Percentiles rank a stretch among this genome's conserved stretches.
Evolutionary conservation across 2,329 filamentous ascomycete species (phyloP).

Genomic region (Didymella arachidicola): DNA sequence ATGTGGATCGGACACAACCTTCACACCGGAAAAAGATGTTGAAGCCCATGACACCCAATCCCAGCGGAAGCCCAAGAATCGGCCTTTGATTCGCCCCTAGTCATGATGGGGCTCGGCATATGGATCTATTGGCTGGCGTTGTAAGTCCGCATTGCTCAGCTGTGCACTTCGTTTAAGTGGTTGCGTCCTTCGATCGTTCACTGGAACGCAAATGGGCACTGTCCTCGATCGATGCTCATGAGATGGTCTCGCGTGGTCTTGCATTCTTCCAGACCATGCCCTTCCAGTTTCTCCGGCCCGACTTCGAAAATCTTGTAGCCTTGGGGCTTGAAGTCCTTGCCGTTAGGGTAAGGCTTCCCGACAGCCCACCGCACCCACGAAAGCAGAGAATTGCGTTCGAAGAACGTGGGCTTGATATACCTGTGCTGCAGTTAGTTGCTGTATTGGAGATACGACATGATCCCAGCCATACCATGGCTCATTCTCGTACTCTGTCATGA

Average conservation of each 20-base stretch:
- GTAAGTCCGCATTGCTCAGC: not conserved
- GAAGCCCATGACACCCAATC: not conserved
- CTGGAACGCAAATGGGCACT: constrained; percentile 43
- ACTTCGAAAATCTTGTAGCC: constrained; percentile 67
- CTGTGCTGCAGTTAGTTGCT: constrained; percentile 15
- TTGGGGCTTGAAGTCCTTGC: constrained; percentile 60
- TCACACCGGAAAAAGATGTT: not conserved
- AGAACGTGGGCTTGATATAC: constrained; percentile 38
- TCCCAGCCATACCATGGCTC: constrained; percentile 50
- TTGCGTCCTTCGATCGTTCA: not conserved
- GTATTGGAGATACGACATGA: not conserved
- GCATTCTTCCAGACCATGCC: constrained; percentile 52
- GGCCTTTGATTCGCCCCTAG: not conserved
- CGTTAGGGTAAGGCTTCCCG: constrained; percentile 70
- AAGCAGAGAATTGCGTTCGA: constrained; percentile 23
- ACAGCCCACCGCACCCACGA: constrained; percentile 56
- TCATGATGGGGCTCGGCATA: not conserved
- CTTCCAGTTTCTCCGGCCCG: constrained; percentile 65
- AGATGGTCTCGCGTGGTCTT: constrained; percentile 34
- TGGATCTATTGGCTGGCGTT: not conserved
- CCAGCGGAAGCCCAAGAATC: not conserved
- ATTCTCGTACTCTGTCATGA: constrained; percentile 28
- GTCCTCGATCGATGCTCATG: constrained; percentile 34
- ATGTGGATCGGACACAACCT: not conserved
- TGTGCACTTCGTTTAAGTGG: not conserved